Base-by-base conservation (phyloP, 23 red algal genomes). In the Pyropia haitanensis region DNA sequence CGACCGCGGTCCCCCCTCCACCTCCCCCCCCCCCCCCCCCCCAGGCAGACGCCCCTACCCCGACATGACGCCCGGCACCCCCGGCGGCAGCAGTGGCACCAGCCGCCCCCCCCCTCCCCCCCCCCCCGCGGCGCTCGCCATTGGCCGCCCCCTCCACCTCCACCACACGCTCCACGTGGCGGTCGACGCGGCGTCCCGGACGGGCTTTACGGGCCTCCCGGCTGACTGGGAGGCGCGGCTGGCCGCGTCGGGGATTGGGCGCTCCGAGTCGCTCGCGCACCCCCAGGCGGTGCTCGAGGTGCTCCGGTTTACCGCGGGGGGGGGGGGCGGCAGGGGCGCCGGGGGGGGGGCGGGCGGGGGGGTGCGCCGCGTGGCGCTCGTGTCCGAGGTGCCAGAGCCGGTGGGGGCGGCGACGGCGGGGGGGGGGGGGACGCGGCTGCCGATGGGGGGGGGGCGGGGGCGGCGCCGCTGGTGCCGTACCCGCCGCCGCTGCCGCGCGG, bases 151-250 rank as follows among this genome's bases (percentile, higher is more conserved):
- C 13, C 32, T 68, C 18, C 56, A 85, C 31, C 79, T 96, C 27
- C 59, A 67, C 19, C 83, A 96, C 66, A 89, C 80, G 70, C 73
- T 88, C 14, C 83, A 82, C 56, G 92, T 96, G 18, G 64, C 80
- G 65, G 79, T 84, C 16, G 76, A 83, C 46, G 61, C 67, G 2
- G 50, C 65, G 12, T 60, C 78, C 18, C 68, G 73, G 64, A 87
- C 86, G 2, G 92, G 92, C 6, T 96, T 96, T 74, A 72, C 67
- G 18, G 92, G 92, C 0, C 57, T 96, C 28, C 92, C 92, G 18
- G 33, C 77, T 32, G 85, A 96, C 24, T 96, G 84, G 85, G 92
- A 96, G 57, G 73, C 73, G 50, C 50, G 81, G 33, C 72, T 96
- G 23, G 74, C 84, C 14, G 76, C 78, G 12, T 81, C 83, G 12